These are phyloP conservation scores for Rosa multiflora DNA, from an alignment of 306 rosid genomes.

Conservation along the genomic window DNA sequence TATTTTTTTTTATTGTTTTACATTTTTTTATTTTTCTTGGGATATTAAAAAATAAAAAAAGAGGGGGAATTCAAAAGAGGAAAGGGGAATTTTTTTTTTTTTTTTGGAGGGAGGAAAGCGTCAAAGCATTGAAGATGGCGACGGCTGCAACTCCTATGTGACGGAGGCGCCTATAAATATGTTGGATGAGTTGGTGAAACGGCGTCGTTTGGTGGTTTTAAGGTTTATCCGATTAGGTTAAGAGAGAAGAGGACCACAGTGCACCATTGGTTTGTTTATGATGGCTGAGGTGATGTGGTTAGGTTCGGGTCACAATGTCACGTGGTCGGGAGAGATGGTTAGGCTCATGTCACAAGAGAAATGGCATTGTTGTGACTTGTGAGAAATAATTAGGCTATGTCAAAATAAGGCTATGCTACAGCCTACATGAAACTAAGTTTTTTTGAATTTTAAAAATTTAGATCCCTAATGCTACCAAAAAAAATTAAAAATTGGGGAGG, in stretches of 20 bases:
- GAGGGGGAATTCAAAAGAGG: background rate
- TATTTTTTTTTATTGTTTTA: background rate
- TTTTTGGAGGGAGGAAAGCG: background rate
- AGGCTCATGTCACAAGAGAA: too few relatives aligned
- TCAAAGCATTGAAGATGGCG: conserved; percentile 19
- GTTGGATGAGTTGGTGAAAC: background rate
- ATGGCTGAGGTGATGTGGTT: background rate
- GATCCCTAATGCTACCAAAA: too few relatives aligned
- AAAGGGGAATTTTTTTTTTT: background rate
- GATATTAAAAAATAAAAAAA: background rate
- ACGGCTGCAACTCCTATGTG: conserved; percentile 25
- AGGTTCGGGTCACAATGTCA: background rate
- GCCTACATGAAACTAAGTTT: too few relatives aligned
- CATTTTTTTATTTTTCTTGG: background rate
- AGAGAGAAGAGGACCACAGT: background rate
- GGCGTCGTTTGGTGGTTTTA: background rate
- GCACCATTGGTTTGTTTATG: too few relatives aligned
- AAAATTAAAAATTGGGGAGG: too few relatives aligned
- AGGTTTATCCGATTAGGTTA: background rate
- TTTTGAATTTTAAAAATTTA: too few relatives aligned
- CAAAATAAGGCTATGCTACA: too few relatives aligned
- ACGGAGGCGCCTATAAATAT: conserved; percentile 10
- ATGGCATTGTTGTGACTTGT: too few relatives aligned
- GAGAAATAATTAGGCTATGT: too few relatives aligned
- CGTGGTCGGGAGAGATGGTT: background rate